Conservation (phyloP, 805 yeast genomes). For the Scheffersomyces spartinae region DNA sequence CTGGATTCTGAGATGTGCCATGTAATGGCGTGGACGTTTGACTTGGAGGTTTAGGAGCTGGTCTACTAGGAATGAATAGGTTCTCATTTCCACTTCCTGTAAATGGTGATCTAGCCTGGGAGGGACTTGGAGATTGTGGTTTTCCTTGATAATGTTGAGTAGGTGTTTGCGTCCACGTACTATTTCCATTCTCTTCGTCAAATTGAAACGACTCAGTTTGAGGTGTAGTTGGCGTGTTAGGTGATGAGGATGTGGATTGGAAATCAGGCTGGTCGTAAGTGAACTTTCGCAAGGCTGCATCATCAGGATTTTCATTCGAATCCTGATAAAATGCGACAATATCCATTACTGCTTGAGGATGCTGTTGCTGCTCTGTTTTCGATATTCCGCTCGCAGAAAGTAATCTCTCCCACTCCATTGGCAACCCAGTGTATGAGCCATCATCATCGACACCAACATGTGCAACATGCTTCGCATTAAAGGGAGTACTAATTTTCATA, state of each 20-base stretch:
- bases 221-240: too few relatives aligned
- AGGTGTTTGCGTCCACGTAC: too few relatives aligned
- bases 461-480: conserved; percentile 79
- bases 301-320: conserved; percentile 31
- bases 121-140: conserved; percentile 1
- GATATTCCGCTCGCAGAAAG: conserved; percentile 81
- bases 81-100: conserved; percentile 16
- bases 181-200: too few relatives aligned
- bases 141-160: not conserved
- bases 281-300: conserved; percentile 32
- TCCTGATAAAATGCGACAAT: conserved; percentile 79
- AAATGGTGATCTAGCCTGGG: conserved; percentile 11
- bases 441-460: conserved; percentile 88
- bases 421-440: conserved; percentile 86
- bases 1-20: conserved; percentile 5
- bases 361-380: conserved; percentile 74
- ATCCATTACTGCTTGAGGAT: conserved; percentile 91
- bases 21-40: conserved; percentile 2
- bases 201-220: too few relatives aligned
- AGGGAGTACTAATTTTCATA: conserved; percentile 79
- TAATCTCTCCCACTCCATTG: conserved; percentile 83
- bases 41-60: conserved; percentile 51
- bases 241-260: conserved; percentile 1
- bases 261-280: conserved; percentile 8
- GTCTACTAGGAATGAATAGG: conserved; percentile 53